A percentile compares a stretch with the other conserved stretches of the same genome.
These are phyloP conservation scores for Lodderomyces oxycetoniae DNA, from an alignment of 1,139 yeast genomes.

Conservation along the genomic window DNA sequence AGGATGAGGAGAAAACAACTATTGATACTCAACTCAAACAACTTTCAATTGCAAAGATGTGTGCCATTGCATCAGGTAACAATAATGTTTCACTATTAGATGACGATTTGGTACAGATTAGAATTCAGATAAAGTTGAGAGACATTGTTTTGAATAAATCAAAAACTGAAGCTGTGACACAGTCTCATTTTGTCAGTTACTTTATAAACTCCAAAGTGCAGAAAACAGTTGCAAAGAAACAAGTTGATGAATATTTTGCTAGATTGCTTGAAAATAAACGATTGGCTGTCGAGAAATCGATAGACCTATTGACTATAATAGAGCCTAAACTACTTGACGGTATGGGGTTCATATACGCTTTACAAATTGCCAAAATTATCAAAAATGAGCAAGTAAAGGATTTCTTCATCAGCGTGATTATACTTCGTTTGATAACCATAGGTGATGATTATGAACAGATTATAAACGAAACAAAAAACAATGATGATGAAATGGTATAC, in stretches of 20 bases:
- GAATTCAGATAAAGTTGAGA: slow-evolving; percentile 8
- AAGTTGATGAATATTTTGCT: slow-evolving; percentile 19
- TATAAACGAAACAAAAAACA: slow-evolving; percentile 23
- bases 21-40: slow-evolving; percentile 52
- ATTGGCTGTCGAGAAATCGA: slow-evolving; percentile 43
- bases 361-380: slow-evolving; percentile 29
- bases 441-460: slow-evolving; percentile 50
- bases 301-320: slow-evolving; percentile 54
- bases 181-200: slow-evolving; percentile 44
- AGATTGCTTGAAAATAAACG: slow-evolving; percentile 38
- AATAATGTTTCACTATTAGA: slow-evolving; percentile 9
- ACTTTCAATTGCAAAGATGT: slow-evolving; percentile 68
- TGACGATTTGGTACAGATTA: slow-evolving; percentile 11
- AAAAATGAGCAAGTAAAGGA: slow-evolving; percentile 23
- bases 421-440: slow-evolving; percentile 59
- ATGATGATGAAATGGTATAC: slow-evolving; percentile 40
- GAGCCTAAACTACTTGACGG: slow-evolving; percentile 25
- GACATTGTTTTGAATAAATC: slow-evolving; percentile 13
- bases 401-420: slow-evolving; percentile 34
- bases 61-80: slow-evolving; percentile 29
- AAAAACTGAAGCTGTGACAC: slow-evolving; percentile 26
- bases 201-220: slow-evolving; percentile 23
- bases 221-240: slow-evolving; percentile 2
- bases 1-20: slow-evolving; percentile 28
- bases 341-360: slow-evolving; percentile 33